These are phyloP conservation scores for Alternaria tenuissima DNA, from an alignment of 2,329 filamentous ascomycete genomes.

Conservation along the genomic window DNA sequence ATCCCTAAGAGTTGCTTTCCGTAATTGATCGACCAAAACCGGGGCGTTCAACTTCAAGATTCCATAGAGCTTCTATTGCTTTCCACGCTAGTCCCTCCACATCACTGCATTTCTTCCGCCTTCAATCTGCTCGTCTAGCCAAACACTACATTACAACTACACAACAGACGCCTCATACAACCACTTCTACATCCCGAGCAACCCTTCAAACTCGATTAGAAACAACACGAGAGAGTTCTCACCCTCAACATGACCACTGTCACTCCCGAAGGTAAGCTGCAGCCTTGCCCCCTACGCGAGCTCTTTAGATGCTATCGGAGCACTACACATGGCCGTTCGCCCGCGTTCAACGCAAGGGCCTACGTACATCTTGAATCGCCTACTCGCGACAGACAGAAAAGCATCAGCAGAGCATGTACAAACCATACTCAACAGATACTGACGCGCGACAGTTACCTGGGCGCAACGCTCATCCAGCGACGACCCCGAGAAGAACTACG, in stretches of 20 bases:
- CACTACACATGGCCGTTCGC: background rate
- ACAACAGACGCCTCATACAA: constrained; percentile 16
- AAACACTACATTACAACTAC: constrained; percentile 27
- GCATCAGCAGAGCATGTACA: constrained; percentile 13
- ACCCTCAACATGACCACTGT: constrained; percentile 42
- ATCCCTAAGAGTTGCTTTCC: constrained; percentile 9
- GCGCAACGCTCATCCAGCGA: constrained; percentile 88
- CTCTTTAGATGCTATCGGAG: constrained; percentile 5
- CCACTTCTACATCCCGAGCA: constrained; percentile 6
- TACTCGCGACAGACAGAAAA: background rate
- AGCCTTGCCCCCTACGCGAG: constrained; percentile 29
- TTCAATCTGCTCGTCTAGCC: constrained; percentile 34
- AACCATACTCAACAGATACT: constrained; percentile 16
- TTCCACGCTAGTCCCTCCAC: constrained; percentile 51
- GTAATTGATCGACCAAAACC: constrained; percentile 26
- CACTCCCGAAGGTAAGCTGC: constrained; percentile 52
- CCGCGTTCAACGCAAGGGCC: background rate
- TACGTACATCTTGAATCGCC: background rate
- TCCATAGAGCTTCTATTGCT: constrained; percentile 50
- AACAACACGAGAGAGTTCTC: constrained; percentile 4
- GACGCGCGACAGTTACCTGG: constrained; percentile 78
- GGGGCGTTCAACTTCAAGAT: constrained; percentile 36
- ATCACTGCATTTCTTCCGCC: constrained; percentile 48
- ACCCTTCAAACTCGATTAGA: constrained; percentile 4
- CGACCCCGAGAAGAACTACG: constrained; percentile 87